Evolutionary conservation across 2,329 filamentous ascomycete genomes (phyloP).

Genomic region (Fusarium sp.): DNA sequence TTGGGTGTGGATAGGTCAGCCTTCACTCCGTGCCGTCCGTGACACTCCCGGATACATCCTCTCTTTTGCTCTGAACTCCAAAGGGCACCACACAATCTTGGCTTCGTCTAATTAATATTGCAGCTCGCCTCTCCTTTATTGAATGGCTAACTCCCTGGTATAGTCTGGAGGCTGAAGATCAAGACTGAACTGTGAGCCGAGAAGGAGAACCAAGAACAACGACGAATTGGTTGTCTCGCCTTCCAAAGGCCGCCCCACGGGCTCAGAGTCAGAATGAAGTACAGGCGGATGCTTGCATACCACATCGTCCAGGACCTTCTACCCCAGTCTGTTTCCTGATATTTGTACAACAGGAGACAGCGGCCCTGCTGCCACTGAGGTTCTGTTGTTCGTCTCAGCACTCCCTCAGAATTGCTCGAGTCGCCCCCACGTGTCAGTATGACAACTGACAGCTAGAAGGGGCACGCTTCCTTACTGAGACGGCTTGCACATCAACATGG

Average conservation of each 20-base stretch:
- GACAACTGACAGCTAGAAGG: conserved; percentile 33
- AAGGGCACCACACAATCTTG: conserved; percentile 7
- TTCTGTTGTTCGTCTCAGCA: conserved; percentile 21
- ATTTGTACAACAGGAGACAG: conserved; percentile 36
- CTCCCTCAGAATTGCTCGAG: conserved; percentile 34
- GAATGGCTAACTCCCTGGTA: background rate
- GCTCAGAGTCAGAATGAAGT: conserved; percentile 33
- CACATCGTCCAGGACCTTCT: conserved; percentile 35
- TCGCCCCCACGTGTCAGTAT: conserved; percentile 41
- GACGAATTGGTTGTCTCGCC: conserved; percentile 28
- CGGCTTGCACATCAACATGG: conserved; percentile 15
- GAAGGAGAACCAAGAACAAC: conserved; percentile 7
- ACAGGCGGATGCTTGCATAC: conserved; percentile 42
- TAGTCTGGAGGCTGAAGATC: background rate
- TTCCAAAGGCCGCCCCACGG: conserved; percentile 33
- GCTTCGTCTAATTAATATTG: conserved; percentile 1
- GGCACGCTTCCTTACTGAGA: conserved; percentile 13
- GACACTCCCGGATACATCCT: conserved; percentile 40
- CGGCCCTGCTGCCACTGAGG: conserved; percentile 21
- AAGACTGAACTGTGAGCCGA: conserved; percentile 19
- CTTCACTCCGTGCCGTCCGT: conserved; percentile 34
- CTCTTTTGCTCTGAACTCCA: conserved; percentile 20
- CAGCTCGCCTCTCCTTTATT: conserved; percentile 15
- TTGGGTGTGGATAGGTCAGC: conserved; percentile 27
- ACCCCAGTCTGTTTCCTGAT: conserved; percentile 37